Evolutionary conservation across 805 yeast genomes (phyloP), one percentile per base, ranked within the genome.

Genomic region (Yueomyces sp.): DNA sequence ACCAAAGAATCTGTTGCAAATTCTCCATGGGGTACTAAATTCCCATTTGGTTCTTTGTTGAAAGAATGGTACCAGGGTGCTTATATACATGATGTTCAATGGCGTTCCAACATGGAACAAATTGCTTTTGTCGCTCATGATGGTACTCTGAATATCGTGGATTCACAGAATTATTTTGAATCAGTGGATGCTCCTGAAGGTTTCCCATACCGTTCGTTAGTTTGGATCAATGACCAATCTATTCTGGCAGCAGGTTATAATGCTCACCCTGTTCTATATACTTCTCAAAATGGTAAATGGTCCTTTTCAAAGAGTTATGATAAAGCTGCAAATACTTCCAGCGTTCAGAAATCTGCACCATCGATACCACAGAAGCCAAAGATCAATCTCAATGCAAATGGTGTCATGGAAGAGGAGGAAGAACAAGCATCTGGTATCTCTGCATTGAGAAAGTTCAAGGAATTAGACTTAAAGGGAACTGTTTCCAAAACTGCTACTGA

Each of bases 381-480:
- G 39, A 32, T 38, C 38, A 37, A 34, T 54, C 33, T 53, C 51
- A 26, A 67, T 38, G 74, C 68, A 42, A 77, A 70, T 38, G 75
- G 69, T 39, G 31, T 53, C 52, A 73, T 67, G 42, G 77, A 70
- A 37, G 76, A 70, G 40, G 85, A 76, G 44, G 69, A 65, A 38
- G 60, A 60, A 42, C 65, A 73, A 11, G 68, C 74, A 4, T 65
- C 65, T 43, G 81, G 84, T 49, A 84, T 82, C 49, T 76, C 81
- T 50, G 94, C 94, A 5, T 74, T 92, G 62, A 83, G 84, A 67
- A 86, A 90, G 88, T 92, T 92, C 69, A 80, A 85, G 64, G 95
- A 90, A 64, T 69, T 92, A 73, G 99, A 92, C 66, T 74, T 90
- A 62, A 92, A 87, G 70, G 99, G 99, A 47, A 75, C 84, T 45